Base-by-base conservation (phyloP, 1,139 yeast genomes). In the Kodamaea anthophila region DNA sequence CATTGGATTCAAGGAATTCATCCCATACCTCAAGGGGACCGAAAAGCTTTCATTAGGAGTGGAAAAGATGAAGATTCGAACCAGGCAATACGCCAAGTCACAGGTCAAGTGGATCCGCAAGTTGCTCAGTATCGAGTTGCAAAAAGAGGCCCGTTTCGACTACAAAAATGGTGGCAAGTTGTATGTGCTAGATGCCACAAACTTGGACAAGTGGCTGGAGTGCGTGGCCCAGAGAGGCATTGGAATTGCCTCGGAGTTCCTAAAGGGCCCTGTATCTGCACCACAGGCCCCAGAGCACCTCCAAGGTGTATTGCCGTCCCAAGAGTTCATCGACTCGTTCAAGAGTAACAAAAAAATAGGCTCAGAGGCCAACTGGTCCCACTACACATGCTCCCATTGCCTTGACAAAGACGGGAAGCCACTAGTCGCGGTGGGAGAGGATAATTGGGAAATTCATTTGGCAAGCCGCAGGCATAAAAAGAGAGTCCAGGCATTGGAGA, bases 21-120 rank as follows among this genome's bases (percentile, higher is more conserved):
- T 87, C 22, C 94, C 95, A 0, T 88, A 87, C 81, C 53, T 91
- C 4, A 16, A 16, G 18, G 18, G 9, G 6, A 16, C 6, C 6
- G 18, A 16, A 9, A 16, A n/a, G 3, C 29, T 55, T 3, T 64
- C 77, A 33, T 46, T 46, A 1, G 77, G 93, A 6, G 60, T 82
- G 2, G 82, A 76, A 10, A 61, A 74, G 18, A 91, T 91, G 97
- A 87, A 91, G 51, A 61, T 74, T 2, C 65, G 84, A 24, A 91
- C 99, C 0, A 59, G 95, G 33, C 85, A 80, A 46, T 91, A 91
- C 51, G 95, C 97, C 2, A 79, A 80, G 39, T 74, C 73, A 40
- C 99, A 91, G 50, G 76, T 87, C n/a, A 87, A 87, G 51, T 91
- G 97, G 96, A 88, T 91, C 37, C 70, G 70, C 30, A 84, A 82